A percentile compares a stretch with the other conserved stretches of the same genome.
phyloP scores from a whole-genome alignment of 2,329 filamentous ascomycete genomes.

The Cytospora mali region DNA sequence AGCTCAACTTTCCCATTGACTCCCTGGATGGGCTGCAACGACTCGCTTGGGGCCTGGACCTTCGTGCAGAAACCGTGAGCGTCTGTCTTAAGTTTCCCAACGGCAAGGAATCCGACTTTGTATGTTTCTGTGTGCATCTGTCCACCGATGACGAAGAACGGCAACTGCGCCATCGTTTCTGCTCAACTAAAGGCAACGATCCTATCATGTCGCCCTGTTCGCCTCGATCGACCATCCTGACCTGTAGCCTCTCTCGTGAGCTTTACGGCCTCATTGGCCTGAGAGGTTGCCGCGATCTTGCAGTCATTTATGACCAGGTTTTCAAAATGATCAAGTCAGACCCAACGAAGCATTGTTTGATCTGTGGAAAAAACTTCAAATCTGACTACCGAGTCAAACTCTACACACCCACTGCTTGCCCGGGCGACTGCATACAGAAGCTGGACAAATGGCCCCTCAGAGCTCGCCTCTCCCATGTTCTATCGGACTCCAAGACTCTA shows the following conservation, averaged over 20 bases:
- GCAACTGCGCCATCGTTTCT: neutral
- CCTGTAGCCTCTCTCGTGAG: conserved; percentile 5
- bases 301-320: neutral
- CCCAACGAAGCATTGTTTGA: conserved; percentile 3
- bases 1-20: conserved; percentile 11
- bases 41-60: conserved; percentile 13
- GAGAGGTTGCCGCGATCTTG: neutral
- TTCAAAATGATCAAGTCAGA: neutral
- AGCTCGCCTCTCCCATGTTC: conserved; percentile 7
- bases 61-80: neutral
- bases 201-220: neutral
- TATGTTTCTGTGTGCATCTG: neutral
- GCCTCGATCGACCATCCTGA: neutral
- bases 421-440: neutral
- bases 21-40: conserved; percentile 3
- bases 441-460: conserved; percentile 6
- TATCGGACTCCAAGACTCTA: neutral
- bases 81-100: conserved; percentile 5
- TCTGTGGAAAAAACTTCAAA: neutral
- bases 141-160: conserved; percentile 4
- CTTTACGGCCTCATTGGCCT: neutral
- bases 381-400: neutral
- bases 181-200: neutral
- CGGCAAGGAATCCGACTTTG: neutral
- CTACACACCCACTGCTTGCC: conserved; percentile 4